Base-by-base conservation (phyloP, 1,139 yeast genomes). In the Yamadazyma sp. region DNA sequence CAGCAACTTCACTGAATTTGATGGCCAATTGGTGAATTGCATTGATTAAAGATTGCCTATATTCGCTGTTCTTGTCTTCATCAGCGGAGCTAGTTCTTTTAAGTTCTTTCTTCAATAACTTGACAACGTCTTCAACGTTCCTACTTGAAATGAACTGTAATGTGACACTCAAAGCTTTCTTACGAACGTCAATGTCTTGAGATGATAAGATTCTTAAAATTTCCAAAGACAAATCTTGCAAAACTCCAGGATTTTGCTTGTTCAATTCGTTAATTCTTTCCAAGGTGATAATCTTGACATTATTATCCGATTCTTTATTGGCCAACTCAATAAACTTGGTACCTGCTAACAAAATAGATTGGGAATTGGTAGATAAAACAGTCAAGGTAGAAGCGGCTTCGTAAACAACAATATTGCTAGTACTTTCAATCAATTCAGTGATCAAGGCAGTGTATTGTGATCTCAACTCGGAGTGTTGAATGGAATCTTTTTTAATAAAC, bases 101-200 rank as follows among this genome's bases (percentile, higher is more conserved):
- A 43, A 94, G 76, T 63, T 94, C 99, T 59, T 88, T 92, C 69
- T 88, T 92, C 64, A 94, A 78, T 48, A 90, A 76, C 57, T 88
- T 86, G 47, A 92, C 86, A 28, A 92, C 96, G 56, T 89, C 97
- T 54, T 90, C 97, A 33, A 90, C 96, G 54, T 90, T 92, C 70
- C 96, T 86, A 51, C 85, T 78, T 34, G 94, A 74, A 36, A 90
- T 82, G 61, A 94, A 76, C 49, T 81, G 78, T 54, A 92, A 72
- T 14, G 96, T 79, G 37, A 92, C 86, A 43, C 83, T 84, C 46
- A 94, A 73, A 6, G 96, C 96, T 64, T 86, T 87, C 51, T 78
- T 78, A 56, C 96, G 88, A 40, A 92, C 97, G 51, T 86, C 97
- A 47, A 90, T 64, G 56, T 94, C 97, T 50, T 90, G 96, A 13